Base-by-base conservation (phyloP, 257 asterid species). In the Solanum bulbocastanum region DNA sequence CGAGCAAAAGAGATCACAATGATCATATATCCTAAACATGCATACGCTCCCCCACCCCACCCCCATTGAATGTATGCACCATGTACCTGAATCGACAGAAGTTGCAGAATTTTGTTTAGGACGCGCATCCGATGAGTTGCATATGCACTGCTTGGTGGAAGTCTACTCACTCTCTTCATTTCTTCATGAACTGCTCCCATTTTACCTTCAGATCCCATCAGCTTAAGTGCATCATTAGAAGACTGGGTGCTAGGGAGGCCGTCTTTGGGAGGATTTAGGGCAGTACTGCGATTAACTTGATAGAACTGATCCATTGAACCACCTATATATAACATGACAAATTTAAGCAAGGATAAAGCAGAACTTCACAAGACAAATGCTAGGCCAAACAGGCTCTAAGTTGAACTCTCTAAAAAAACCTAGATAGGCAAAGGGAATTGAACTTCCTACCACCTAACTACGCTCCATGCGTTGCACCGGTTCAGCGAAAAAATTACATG, bases 61-160 rank as follows among this genome's bases (percentile, higher is more conserved):
- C 35, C 35, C 33, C 20, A 3, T 18, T 10, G 13, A 5, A 0
- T 76, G 58, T 15, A 39, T 35, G 62, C 15, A 76, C 74, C 23
- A 84, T 42, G 13, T 30, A 95, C 98, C 98, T 94, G 92, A 86
- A 93, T 86, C 5, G 95, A 89, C 35, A 96, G 90, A 35, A 95
- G 96, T 52, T 94, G 93, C 8, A 92, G 92, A 25, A 94, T 92
- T 89, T 95, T 94, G 90, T 92, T 91, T 88, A 95, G 88, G 76
- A 95, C 95, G 1, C 96, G 93, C 86, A 94, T 85, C 39, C 98
- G 98, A 49, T 95, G 98, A 86, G 91, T 87, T 83, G 94, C 98
- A 89, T 93, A 94, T 27, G 87, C 78, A 91, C 98, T 95, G 88
- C 92, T 94, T 13, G 91, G 86, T 12, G 99, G 98, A 30, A 96